phyloP scores from a whole-genome alignment of 1,284 basidiomycete genomes.

The Calocybe gambosa region DNA sequence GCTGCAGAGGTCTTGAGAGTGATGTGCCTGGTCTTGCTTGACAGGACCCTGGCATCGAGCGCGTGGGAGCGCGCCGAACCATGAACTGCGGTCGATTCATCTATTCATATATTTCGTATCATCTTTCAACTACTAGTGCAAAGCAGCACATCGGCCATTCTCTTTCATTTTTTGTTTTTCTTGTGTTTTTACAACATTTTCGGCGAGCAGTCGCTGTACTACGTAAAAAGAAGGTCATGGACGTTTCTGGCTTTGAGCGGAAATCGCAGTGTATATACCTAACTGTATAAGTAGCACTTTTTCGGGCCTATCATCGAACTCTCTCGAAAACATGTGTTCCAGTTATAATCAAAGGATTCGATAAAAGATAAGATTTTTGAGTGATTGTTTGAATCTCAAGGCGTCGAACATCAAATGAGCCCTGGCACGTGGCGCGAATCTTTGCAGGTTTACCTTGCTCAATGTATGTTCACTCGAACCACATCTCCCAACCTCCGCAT shows the following conservation, averaged over 20 bases:
- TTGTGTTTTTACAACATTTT: slow-evolving; percentile 3
- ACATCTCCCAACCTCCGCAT: slow-evolving; percentile 79
- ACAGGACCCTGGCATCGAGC: too few species aligned
- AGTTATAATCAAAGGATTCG: too few species aligned
- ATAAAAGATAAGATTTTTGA: too few species aligned
- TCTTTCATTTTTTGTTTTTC: slow-evolving; percentile 4
- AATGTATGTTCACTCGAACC: slow-evolving; percentile 40
- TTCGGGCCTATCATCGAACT: not conserved
- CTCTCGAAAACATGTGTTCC: not conserved
- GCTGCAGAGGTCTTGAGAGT: slow-evolving; percentile 5
- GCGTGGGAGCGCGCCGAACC: not conserved
- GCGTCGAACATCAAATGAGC: not conserved
- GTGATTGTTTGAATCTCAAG: not conserved
- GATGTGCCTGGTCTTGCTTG: too few species aligned
- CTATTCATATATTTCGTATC: not conserved
- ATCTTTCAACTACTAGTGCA: not conserved
- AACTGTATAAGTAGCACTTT: slow-evolving; percentile 13
- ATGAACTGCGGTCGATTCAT: not conserved
- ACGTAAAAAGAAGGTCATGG: not conserved
- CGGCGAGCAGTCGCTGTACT: not conserved
- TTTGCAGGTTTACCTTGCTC: not conserved
- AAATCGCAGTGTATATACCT: slow-evolving; percentile 14
- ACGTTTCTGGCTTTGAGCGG: slow-evolving; percentile 8
- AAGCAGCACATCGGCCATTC: not conserved
- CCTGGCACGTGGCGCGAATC: slow-evolving; percentile 1